A percentile compares a stretch with the other conserved stretches of the same genome.
Evolutionary conservation across 202 grass and related monocot species (phyloP).

Genomic region (Hordeum pubiflorum): DNA sequence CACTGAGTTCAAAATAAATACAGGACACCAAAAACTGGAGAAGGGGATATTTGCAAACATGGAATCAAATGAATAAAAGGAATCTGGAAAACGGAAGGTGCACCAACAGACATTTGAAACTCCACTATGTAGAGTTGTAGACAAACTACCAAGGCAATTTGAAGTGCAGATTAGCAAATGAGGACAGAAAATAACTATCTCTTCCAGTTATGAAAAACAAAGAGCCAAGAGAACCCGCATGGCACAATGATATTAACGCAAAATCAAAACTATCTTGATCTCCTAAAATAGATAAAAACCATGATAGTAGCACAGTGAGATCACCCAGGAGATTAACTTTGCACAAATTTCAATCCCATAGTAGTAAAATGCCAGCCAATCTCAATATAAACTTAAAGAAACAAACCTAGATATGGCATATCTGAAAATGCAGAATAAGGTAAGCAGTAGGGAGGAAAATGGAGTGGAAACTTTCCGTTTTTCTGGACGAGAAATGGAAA

Average conservation of each 20-base stretch:
- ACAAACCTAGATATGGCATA: neutral
- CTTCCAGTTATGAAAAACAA: neutral
- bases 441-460: neutral
- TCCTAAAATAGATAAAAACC: too few species aligned
- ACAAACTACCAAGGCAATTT: neutral
- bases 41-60: neutral
- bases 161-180: neutral
- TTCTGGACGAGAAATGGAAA: too few species aligned
- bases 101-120: neutral
- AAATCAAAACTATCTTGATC: too few species aligned
- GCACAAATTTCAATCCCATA: neutral
- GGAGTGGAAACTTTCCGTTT: too few species aligned
- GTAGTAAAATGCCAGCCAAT: neutral
- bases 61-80: slow-evolving; percentile 1
- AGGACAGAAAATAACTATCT: neutral
- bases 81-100: neutral
- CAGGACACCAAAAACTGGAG: slow-evolving; percentile 17
- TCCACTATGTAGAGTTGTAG: neutral
- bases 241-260: too few species aligned
- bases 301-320: neutral
- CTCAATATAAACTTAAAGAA: neutral
- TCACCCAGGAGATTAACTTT: neutral
- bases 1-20: slow-evolving; percentile 11
- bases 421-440: neutral
- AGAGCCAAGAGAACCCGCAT: neutral